Evolutionary conservation across 225 moss, liverwort and hornwort genomes (phyloP).

Genomic region (Anthoceros angustus): DNA sequence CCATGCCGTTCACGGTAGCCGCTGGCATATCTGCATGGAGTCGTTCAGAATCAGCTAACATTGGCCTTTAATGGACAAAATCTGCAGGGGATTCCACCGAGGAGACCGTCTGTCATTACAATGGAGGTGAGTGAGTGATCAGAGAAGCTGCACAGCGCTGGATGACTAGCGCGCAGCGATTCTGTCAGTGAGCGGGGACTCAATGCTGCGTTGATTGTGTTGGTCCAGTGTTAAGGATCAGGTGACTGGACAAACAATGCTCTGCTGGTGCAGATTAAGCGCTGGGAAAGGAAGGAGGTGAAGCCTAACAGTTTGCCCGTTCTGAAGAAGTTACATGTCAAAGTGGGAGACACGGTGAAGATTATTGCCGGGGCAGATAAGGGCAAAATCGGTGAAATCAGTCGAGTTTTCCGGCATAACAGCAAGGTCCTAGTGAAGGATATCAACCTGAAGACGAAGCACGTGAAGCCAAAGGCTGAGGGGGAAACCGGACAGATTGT

Average conservation of each 20-base stretch:
- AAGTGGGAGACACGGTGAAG: slow-evolving; percentile 90
- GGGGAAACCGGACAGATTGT: slow-evolving; percentile 92
- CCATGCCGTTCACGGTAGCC: neutral
- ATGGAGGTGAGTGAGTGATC: neutral
- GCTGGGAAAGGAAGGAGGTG: slow-evolving; percentile 97
- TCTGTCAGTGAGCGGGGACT: neutral
- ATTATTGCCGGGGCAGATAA: slow-evolving; percentile 64
- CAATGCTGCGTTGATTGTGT: neutral
- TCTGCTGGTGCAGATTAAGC: slow-evolving; percentile 47
- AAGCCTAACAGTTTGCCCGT: slow-evolving; percentile 86
- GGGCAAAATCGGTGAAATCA: slow-evolving; percentile 66
- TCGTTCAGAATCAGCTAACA: neutral
- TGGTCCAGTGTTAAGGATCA: neutral
- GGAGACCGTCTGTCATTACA: neutral
- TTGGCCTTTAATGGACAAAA: neutral
- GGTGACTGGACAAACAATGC: neutral
- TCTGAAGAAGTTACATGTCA: slow-evolving; percentile 61
- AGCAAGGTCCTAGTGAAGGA: slow-evolving; percentile 87
- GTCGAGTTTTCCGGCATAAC: slow-evolving; percentile 55
- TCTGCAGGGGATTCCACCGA: neutral
- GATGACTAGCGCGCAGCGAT: neutral
- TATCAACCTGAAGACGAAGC: slow-evolving; percentile 92
- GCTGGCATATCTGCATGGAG: neutral
- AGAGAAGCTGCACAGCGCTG: neutral
- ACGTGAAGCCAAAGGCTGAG: slow-evolving; percentile 84